A percentile compares a stretch with the other conserved stretches of the same genome.
Conservation (phyloP, 2,329 filamentous ascomycete genomes). For the Pseudogymnoascus sp. region DNA sequence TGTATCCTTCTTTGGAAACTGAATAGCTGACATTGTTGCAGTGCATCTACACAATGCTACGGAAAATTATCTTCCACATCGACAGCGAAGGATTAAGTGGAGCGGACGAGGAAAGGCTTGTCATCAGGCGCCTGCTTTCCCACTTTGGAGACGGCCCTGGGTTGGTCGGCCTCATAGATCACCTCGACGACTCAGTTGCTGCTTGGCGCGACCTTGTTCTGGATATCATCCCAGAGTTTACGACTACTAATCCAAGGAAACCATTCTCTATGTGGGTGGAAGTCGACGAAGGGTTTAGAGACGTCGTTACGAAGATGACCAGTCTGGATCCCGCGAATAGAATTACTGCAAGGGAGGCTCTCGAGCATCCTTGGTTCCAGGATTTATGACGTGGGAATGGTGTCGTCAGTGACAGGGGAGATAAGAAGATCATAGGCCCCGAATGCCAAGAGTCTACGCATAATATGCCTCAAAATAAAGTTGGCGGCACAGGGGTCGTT, state of each 20-base stretch:
- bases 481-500: background rate
- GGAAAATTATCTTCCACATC: conserved; percentile 34
- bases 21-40: conserved; percentile 15
- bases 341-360: conserved; percentile 33
- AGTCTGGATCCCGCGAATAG: conserved; percentile 33
- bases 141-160: conserved; percentile 38
- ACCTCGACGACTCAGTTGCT: conserved; percentile 29
- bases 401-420: background rate
- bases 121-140: conserved; percentile 40
- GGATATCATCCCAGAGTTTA: background rate
- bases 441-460: background rate
- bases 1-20: background rate
- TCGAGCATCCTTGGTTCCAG: conserved; percentile 26
- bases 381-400: conserved; percentile 22
- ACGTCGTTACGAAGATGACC: conserved; percentile 33
- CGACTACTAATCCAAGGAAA: conserved; percentile 32
- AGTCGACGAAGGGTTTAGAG: conserved; percentile 34
- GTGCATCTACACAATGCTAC: conserved; percentile 39
- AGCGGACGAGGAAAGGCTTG: conserved; percentile 26
- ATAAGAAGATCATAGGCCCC: background rate
- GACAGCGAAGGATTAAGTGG: conserved; percentile 13
- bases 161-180: conserved; percentile 34
- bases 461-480: background rate
- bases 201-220: background rate
- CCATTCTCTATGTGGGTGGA: conserved; percentile 36